Evolutionary conservation across 176 grass and related monocot species (phyloP).

Genomic region (Miscanthus lutarioriparius): DNA sequence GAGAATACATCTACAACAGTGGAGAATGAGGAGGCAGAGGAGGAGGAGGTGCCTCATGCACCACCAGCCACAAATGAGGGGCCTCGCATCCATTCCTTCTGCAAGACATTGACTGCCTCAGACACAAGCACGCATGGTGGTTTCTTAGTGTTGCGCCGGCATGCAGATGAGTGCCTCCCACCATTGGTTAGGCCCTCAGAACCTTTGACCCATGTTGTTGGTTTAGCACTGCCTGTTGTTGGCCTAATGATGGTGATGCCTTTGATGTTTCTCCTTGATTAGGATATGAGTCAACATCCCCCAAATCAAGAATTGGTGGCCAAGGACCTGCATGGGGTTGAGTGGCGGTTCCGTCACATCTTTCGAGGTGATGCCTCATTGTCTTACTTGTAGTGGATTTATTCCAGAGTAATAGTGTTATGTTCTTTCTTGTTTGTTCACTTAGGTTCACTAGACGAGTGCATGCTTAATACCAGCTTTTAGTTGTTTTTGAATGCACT

Average conservation of each 20-base stretch:
- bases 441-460: background rate
- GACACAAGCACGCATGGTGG: conserved; percentile 94
- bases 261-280: conserved; percentile 34
- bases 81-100: conserved; percentile 71
- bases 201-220: conserved; percentile 6
- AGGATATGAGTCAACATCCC: conserved; percentile 92
- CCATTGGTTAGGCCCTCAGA: conserved; percentile 56
- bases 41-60: conserved; percentile 34
- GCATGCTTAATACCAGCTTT: background rate
- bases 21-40: conserved; percentile 41
- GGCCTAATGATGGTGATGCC: conserved; percentile 5
- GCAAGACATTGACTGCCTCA: conserved; percentile 93
- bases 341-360: conserved; percentile 96
- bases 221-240: background rate
- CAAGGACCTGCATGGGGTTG: conserved; percentile 78
- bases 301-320: conserved; percentile 82
- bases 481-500: conserved; percentile 9
- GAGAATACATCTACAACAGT: conserved; percentile 40
- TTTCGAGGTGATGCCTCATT: conserved; percentile 65
- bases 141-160: conserved; percentile 82
- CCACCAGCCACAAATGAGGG: conserved; percentile 27
- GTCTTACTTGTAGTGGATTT: conserved; percentile 11
- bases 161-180: conserved; percentile 92
- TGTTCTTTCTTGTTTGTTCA: background rate
- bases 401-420: background rate